A percentile compares a stretch with the other conserved stretches of the same genome.
Evolutionary conservation across 176 grass and related monocot species (phyloP).

Genomic region (Avena sativa): DNA sequence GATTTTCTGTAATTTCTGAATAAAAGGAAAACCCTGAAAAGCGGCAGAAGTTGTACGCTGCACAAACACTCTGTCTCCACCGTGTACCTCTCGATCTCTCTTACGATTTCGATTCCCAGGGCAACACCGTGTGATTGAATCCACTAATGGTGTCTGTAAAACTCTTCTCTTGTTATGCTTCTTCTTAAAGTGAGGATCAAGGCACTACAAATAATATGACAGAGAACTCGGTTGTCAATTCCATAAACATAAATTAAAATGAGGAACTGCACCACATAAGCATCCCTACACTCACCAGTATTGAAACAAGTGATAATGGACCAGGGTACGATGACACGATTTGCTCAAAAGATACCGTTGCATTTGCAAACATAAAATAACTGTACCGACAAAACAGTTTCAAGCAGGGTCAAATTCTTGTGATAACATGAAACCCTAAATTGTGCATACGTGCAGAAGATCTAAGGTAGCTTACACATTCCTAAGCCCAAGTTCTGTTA

Average conservation of each 20-base stretch:
- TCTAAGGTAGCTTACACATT: constrained; percentile 68
- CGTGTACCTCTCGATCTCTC: too few species aligned
- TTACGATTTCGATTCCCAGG: too few species aligned
- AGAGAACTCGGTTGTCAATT: constrained; percentile 3
- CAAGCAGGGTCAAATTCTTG: neutral
- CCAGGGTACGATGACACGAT: constrained; percentile 76
- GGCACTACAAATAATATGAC: constrained; percentile 61
- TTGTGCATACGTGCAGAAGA: neutral
- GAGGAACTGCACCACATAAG: constrained; percentile 7
- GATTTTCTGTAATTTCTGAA: too few species aligned
- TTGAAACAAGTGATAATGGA: constrained; percentile 74
- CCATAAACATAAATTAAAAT: neutral
- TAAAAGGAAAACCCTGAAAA: too few species aligned
- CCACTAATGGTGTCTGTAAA: constrained; percentile 64
- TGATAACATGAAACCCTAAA: neutral
- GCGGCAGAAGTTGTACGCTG: too few species aligned
- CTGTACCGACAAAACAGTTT: constrained; percentile 50
- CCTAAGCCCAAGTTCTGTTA: constrained; percentile 64
- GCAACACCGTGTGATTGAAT: constrained; percentile 54
- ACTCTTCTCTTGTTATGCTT: constrained; percentile 97
- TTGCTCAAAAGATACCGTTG: constrained; percentile 75
- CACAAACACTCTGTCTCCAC: too few species aligned
- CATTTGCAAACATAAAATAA: constrained; percentile 92
- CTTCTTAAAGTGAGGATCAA: constrained; percentile 94
- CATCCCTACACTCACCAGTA: constrained; percentile 62